phyloP scores from a whole-genome alignment of 345 rosid genomes.

The Cardiospermum halicacabum region DNA sequence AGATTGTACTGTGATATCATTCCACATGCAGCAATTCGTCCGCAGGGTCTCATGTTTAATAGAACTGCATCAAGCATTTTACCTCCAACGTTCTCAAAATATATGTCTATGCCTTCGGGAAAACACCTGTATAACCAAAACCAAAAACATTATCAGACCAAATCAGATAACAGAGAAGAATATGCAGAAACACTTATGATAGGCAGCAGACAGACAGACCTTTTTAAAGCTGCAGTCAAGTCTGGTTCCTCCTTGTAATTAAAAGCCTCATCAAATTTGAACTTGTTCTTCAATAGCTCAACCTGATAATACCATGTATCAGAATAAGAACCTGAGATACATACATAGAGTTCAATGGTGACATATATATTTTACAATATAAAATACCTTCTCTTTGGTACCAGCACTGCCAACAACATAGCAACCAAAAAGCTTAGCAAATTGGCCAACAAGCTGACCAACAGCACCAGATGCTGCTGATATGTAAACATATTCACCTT shows the following conservation, averaged over 20 bases:
- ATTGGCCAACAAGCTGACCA: constrained; percentile 9
- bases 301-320: constrained; percentile 6
- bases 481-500: background rate
- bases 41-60: constrained; percentile 4
- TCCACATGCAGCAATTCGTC: background rate
- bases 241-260: constrained; percentile 29
- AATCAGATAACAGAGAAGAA: no score
- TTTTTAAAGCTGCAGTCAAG: constrained; percentile 24
- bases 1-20: constrained; percentile 7
- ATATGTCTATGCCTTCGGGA: constrained; percentile 10
- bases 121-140: background rate
- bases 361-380: no score
- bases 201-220: constrained; percentile 22
- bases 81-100: constrained; percentile 5
- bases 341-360: background rate
- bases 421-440: constrained; percentile 13
- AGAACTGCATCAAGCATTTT: constrained; percentile 10
- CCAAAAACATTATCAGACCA: background rate
- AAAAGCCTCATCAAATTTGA: constrained; percentile 36
- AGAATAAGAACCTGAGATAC: background rate
- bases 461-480: constrained; percentile 13
- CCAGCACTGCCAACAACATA: constrained; percentile 12
- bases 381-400: background rate
- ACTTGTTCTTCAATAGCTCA: constrained; percentile 24
- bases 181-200: background rate